Evolutionary conservation across 805 yeast genomes (phyloP), one percentile per base, ranked within the genome.

Genomic region (Lachancea quebecensis): DNA sequence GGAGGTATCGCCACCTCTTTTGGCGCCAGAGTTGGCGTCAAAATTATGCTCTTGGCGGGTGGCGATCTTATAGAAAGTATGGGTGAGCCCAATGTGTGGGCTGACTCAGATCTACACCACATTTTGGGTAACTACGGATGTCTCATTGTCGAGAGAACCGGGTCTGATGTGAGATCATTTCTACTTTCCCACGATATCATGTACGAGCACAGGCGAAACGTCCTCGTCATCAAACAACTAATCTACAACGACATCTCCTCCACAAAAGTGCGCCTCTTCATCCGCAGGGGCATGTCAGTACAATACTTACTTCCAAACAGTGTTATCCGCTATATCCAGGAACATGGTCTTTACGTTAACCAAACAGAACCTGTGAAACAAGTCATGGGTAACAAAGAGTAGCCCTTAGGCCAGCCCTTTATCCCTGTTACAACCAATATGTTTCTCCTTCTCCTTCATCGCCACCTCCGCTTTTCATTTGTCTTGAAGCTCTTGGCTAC

Each of bases 51-150:
- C 45, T 71, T 93, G 35, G 99, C 99, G 0, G 99, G 99, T 42
- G 99, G 99, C 36, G 99, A 93, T 66, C 75, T 93, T 55, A 93
- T 93, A 44, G 99, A 93, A 65, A 82, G 95, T 37, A 93, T 93
- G 98, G 99, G 99, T n/a, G 99, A 93, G 66, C 98, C 99, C 17
- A 93, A 91, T 58, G 99, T 93, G 33, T 93, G 99, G 99, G 95
- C 95, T 1, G 98, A 91, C 63, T 83, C 77, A 47, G 99, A 93
- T 66, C 72, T 93, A 57, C 95, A 89, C 58, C 99, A 93, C 63
- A 93, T 93, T 39, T 73, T 93, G 54, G 99, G 99, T 25, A 82
- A 85, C 50, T 93, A 93, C 65, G 99, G 99, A 2, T 93, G 99
- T 69, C 70, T 93, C 50, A 93, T 93, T 41, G 96, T 93, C 17